A percentile compares a stretch with the other conserved stretches of the same genome.
Conservation (phyloP, 2,329 filamentous ascomycete genomes). For the Sphaerulina populicola region DNA sequence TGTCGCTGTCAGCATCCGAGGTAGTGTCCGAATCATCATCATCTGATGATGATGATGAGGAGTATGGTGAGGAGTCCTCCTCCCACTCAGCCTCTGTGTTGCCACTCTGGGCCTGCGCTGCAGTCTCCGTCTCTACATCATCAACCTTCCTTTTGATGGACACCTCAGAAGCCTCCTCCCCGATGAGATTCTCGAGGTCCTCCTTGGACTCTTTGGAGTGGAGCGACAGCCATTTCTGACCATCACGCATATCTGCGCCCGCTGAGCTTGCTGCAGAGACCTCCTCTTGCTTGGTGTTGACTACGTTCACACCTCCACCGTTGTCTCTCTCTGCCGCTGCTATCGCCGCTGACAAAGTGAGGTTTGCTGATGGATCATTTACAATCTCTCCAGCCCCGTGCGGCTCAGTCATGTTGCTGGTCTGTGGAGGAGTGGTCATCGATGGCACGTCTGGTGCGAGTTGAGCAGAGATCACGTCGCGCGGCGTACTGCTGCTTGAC, state of each 20-base stretch:
- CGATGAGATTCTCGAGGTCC: not conserved
- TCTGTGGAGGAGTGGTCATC: not conserved
- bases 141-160: conserved; percentile 18
- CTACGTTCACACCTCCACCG: conserved; percentile 3
- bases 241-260: not conserved
- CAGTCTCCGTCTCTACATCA: conserved; percentile 39
- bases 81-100: conserved; percentile 71
- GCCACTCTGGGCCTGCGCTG: conserved; percentile 40
- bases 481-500: conserved; percentile 21
- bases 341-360: conserved; percentile 15
- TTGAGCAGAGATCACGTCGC: conserved; percentile 23
- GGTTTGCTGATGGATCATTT: conserved; percentile 5
- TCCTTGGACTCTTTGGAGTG: too few species aligned
- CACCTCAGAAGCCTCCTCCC: conserved; percentile 1
- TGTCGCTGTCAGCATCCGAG: conserved; percentile 49
- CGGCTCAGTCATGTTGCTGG: not conserved
- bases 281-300: not conserved
- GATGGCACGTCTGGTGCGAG: not conserved
- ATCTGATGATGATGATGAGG: conserved; percentile 39
- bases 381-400: not conserved
- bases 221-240: not conserved
- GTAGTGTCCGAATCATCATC: conserved; percentile 45
- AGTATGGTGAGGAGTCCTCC: conserved; percentile 52
- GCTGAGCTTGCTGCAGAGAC: not conserved
- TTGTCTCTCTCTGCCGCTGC: conserved; percentile 15